A percentile compares a stretch with the other conserved stretches of the same genome.
Evolutionary conservation across 2,329 filamentous ascomycete genomes (phyloP).

Genomic region (Tricladium varicosporioides): DNA sequence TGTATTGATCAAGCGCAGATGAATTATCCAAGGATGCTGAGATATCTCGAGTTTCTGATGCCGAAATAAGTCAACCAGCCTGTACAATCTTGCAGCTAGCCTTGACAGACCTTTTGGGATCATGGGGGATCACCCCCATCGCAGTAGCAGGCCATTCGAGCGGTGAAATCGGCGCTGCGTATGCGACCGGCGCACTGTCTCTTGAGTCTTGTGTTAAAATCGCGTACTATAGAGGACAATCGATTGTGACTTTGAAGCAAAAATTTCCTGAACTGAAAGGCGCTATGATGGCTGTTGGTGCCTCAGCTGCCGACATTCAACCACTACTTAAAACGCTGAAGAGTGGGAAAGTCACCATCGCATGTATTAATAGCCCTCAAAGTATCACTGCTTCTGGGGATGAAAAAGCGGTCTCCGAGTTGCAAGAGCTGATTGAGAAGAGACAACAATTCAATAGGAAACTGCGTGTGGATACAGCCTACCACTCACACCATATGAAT

Average conservation of each 20-base stretch:
- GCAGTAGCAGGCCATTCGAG: conserved; percentile 46
- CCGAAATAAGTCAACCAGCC: conserved; percentile 45
- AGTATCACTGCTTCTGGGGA: conserved; percentile 35
- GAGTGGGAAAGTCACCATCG: conserved; percentile 33
- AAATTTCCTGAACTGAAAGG: conserved; percentile 36
- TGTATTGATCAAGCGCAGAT: conserved; percentile 17
- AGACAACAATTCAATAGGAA: conserved; percentile 31
- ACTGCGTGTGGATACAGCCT: conserved; percentile 32
- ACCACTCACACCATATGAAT: conserved; percentile 36
- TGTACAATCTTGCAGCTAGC: conserved; percentile 48
- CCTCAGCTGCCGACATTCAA: conserved; percentile 29
- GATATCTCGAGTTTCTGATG: conserved; percentile 36
- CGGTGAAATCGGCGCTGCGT: conserved; percentile 50
- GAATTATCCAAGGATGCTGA: conserved; percentile 38
- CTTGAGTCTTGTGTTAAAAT: conserved; percentile 38
- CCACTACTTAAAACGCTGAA: conserved; percentile 34
- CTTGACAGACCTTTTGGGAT: conserved; percentile 42
- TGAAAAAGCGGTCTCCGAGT: conserved; percentile 25
- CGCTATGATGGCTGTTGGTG: conserved; percentile 54
- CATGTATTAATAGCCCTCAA: conserved; percentile 35
- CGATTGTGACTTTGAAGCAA: conserved; percentile 31
- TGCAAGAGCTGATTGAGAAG: conserved; percentile 28
- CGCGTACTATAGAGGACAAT: conserved; percentile 42
- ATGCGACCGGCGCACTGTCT: conserved; percentile 38
- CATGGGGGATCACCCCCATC: conserved; percentile 41